Evolutionary conservation across 139 green algal species (phyloP), one percentile per base, ranked within the genome.

Genomic region (Limnomonas spitsbergensis): DNA sequence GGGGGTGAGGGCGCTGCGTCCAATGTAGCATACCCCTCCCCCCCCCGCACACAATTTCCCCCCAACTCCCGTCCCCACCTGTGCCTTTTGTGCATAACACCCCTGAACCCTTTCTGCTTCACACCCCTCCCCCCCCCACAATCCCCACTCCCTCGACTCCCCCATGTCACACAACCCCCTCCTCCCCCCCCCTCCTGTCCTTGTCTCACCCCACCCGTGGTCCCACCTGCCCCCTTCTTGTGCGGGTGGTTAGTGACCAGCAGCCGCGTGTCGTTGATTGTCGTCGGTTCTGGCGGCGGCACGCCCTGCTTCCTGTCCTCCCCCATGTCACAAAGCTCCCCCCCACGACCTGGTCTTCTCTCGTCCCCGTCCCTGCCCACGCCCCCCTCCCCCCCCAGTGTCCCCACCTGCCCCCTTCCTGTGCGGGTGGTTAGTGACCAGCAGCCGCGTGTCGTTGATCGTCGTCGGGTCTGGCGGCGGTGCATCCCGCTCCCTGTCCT

Each of bases 1-100:
- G 82, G 38, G 80, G 83, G 73, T 92, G 52, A 66, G 0, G 79
- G 71, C 40, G 86, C 39, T n/a, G 81, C 35, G 53, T 85, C 66
- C 40, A 40, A 37, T 34, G 70, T 85, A 38, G 81, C 83, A 71
- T 93, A 84, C 66, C 76, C 36, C 35, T 53, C 52, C 86, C 69
- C 75, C 38, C 38, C 40, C 47, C n/a, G n/a, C n/a, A n/a, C n/a
- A n/a, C n/a, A n/a, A n/a, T n/a, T n/a, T n/a, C n/a, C n/a, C n/a
- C n/a, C n/a, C n/a, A n/a, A n/a, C n/a, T n/a, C n/a, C n/a, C n/a
- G n/a, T n/a, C n/a, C n/a, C n/a, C n/a, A n/a, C n/a, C n/a, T n/a
- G n/a, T n/a, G n/a, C n/a, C n/a, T n/a, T n/a, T n/a, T n/a, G n/a
- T n/a, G n/a, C n/a, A n/a, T n/a, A n/a, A n/a, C n/a, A n/a, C n/a